Conservation (phyloP, 2,329 filamentous ascomycete species). For the Cordyceps pruinosa region DNA sequence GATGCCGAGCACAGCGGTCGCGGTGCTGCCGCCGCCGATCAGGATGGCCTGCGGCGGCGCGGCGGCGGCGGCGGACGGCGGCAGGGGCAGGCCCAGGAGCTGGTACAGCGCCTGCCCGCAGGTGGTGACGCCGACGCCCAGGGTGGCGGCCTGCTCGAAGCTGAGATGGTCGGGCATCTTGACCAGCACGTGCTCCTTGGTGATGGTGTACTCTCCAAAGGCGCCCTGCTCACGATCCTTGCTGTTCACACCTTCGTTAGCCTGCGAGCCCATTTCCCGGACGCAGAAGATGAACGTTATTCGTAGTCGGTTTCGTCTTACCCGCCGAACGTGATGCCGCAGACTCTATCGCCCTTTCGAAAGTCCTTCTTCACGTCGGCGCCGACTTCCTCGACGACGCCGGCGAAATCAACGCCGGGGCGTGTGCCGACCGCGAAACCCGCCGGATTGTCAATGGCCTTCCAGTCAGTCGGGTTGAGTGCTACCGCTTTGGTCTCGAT, state of each 20-base stretch:
- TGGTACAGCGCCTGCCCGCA: conserved; percentile 43
- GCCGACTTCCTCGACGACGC: conserved; percentile 40
- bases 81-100: conserved; percentile 37
- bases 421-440: conserved; percentile 26
- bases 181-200: conserved; percentile 34
- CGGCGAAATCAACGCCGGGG: conserved; percentile 33
- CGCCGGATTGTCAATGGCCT: conserved; percentile 22
- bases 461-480: conserved; percentile 31
- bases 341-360: conserved; percentile 41
- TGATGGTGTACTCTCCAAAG: conserved; percentile 33
- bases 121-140: conserved; percentile 35
- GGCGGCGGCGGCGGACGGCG: conserved; percentile 31
- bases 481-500: conserved; percentile 28
- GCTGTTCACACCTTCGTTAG: neutral
- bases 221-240: conserved; percentile 34
- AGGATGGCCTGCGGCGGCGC: conserved; percentile 26
- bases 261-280: too few relatives aligned
- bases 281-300: too few relatives aligned
- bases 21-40: conserved; percentile 45
- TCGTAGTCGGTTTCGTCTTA: neutral
- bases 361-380: conserved; percentile 33
- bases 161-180: conserved; percentile 39
- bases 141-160: conserved; percentile 38
- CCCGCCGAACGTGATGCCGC: conserved; percentile 33
- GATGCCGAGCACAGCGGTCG: conserved; percentile 46